Evolutionary conservation across 1,284 basidiomycete species (phyloP), one percentile per base, ranked within the genome.

Genomic region (Heterobasidion occidentale): DNA sequence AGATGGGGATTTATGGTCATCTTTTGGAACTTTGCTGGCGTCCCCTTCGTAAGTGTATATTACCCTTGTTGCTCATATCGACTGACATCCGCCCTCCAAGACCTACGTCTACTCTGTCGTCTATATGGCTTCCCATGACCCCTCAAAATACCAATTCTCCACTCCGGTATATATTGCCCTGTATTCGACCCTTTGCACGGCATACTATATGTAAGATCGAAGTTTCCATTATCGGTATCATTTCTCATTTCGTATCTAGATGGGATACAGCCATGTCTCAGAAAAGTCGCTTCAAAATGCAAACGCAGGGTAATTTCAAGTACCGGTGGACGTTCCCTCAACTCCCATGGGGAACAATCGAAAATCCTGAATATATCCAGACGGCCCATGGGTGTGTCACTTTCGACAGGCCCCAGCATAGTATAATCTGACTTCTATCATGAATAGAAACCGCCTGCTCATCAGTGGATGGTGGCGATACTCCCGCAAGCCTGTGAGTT

Each of bases 1-100:
- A 81, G 80, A 67, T 88, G 89, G 84, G 93, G 93, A 49, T 95
- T 93, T 77, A 88, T 96, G 81, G 86, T 95, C 63, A 95, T 94
- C 69, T 96, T 96, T 77, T 96, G 93, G 92, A 99, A 99, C 74
- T 90, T 98, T 70, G 93, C 96, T 27, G 97, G 96, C 46, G 88
- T 90, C 20, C 88, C 87, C 51, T 91, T 90, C 69, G 89, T 90
- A 68, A 65, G 88, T 73, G 6, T 48, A 20, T 36, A 38, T 54
- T 6, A 36, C 52, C 1, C 4, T 12, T 34, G 5, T 20, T 17
- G 20, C 20, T 35, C 33, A 27, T 27, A 27, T 33, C 53, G 33
- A 55, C 53, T 51, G 34, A 47, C 57, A 54, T 34, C 59, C 20
- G 36, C 61, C 55, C 74, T n/a, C 74, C 63, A 58, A 92, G 89